A percentile compares a stretch with the other conserved stretches of the same genome.
These are phyloP conservation scores for Mariannaea elegans DNA, from an alignment of 2,329 filamentous ascomycete species.

Conservation along the genomic window DNA sequence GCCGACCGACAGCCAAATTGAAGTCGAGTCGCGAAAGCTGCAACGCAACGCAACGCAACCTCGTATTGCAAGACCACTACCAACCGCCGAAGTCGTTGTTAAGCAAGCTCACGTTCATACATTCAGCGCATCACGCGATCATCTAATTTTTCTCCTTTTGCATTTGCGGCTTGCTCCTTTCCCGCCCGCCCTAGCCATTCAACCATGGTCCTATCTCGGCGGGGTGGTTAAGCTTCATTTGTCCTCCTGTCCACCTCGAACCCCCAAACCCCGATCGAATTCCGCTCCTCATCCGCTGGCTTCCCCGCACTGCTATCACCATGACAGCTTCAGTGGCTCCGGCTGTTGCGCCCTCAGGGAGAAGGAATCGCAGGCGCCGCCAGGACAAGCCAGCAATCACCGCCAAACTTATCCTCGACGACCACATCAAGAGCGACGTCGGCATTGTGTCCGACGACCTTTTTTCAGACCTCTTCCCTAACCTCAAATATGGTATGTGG, in stretches of 20 bases:
- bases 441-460: slow-evolving; percentile 89
- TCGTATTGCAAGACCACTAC: slow-evolving; percentile 6
- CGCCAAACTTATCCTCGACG: slow-evolving; percentile 84
- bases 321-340: slow-evolving; percentile 45
- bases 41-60: slow-evolving; percentile 6
- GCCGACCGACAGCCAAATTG: slow-evolving; percentile 23
- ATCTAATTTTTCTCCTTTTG: background rate
- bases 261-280: slow-evolving; percentile 19
- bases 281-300: slow-evolving; percentile 1
- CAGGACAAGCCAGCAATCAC: slow-evolving; percentile 79
- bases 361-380: slow-evolving; percentile 61
- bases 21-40: slow-evolving; percentile 16
- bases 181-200: background rate
- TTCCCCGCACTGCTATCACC: slow-evolving; percentile 10
- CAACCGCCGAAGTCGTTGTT: background rate
- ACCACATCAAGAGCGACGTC: slow-evolving; percentile 84
- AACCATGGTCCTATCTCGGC: slow-evolving; percentile 20
- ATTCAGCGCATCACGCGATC: background rate
- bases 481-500: slow-evolving; percentile 61
- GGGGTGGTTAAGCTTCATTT: slow-evolving; percentile 26
- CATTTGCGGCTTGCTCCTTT: background rate
- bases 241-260: slow-evolving; percentile 15
- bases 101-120: background rate
- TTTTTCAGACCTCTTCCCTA: slow-evolving; percentile 81
- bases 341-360: slow-evolving; percentile 42